These are phyloP conservation scores for Parachaetomium inaequale DNA, from an alignment of 495 filamentous ascomycete species.

Conservation along the genomic window DNA sequence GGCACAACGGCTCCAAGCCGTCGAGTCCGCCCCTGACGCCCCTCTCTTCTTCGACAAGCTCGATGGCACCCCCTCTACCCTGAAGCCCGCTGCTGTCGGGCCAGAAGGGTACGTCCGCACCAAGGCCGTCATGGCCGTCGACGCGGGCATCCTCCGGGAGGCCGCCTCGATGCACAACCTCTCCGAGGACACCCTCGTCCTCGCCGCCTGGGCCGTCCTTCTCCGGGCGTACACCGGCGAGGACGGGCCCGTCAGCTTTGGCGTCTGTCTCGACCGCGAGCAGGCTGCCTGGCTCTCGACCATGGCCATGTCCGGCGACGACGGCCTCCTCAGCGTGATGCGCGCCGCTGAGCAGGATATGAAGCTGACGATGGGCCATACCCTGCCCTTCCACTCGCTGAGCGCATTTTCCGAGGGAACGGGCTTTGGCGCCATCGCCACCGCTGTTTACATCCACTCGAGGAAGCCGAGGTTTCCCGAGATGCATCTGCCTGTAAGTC, in stretches of 20 bases:
- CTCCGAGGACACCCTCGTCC: constrained; percentile 9
- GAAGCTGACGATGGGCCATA: constrained; percentile 14
- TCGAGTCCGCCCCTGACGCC: neutral
- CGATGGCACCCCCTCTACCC: neutral
- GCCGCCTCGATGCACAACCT: constrained; percentile 9
- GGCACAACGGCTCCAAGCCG: constrained; percentile 10
- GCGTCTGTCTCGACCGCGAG: constrained; percentile 14
- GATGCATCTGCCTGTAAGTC: constrained; percentile 11
- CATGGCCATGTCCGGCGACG: constrained; percentile 9
- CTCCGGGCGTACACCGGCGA: constrained; percentile 11
- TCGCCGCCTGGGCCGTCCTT: constrained; percentile 10
- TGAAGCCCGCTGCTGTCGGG: neutral
- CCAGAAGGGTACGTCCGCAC: constrained; percentile 8
- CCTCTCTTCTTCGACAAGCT: constrained; percentile 9
- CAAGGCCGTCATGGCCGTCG: constrained; percentile 14
- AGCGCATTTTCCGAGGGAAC: constrained; percentile 9
- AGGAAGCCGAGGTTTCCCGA: constrained; percentile 8
- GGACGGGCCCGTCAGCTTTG: constrained; percentile 13
- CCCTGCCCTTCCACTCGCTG: constrained; percentile 11
- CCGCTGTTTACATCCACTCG: constrained; percentile 8
- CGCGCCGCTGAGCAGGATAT: constrained; percentile 14
- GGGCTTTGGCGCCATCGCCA: neutral
- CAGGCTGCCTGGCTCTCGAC: constrained; percentile 12
- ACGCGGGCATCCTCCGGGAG: constrained; percentile 6
- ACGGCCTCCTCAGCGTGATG: constrained; percentile 7